Evolutionary conservation across 2,329 filamentous ascomycete genomes (phyloP).

Genomic region (Capronia americana): DNA sequence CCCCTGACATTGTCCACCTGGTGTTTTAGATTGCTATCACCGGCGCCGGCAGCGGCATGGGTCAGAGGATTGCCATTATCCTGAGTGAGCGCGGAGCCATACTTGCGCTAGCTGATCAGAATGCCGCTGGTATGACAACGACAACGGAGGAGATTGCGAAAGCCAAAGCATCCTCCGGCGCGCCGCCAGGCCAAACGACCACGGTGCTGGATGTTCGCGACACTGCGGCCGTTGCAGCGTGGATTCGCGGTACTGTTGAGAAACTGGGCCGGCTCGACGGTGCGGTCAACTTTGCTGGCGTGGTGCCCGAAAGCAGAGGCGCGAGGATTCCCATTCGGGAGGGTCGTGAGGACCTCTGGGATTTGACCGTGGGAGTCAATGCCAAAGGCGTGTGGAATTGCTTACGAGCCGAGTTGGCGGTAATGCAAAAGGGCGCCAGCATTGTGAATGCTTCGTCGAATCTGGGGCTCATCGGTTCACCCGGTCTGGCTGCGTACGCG

Average conservation of each 20-base stretch:
- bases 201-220: constrained; percentile 29
- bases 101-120: too few species aligned
- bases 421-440: constrained; percentile 15
- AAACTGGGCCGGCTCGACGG: constrained; percentile 30
- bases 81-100: too few species aligned
- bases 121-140: too few species aligned
- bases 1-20: too few species aligned
- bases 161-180: too few species aligned
- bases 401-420: constrained; percentile 54
- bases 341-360: constrained; percentile 49
- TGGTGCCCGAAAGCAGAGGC: constrained; percentile 37
- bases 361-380: constrained; percentile 54
- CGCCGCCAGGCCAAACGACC: background rate
- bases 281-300: constrained; percentile 34
- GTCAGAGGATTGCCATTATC: too few species aligned
- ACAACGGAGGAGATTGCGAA: too few species aligned
- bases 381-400: constrained; percentile 58
- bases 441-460: constrained; percentile 15
- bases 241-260: constrained; percentile 27
- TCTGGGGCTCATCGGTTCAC: constrained; percentile 43
- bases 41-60: too few species aligned
- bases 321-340: constrained; percentile 30
- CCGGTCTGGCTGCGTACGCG: constrained; percentile 50
- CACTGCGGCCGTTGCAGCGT: constrained; percentile 22
- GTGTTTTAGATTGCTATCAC: too few species aligned